Conservation (phyloP, 352 stramenopile genomes). For the Phytopythium vexans region DNA sequence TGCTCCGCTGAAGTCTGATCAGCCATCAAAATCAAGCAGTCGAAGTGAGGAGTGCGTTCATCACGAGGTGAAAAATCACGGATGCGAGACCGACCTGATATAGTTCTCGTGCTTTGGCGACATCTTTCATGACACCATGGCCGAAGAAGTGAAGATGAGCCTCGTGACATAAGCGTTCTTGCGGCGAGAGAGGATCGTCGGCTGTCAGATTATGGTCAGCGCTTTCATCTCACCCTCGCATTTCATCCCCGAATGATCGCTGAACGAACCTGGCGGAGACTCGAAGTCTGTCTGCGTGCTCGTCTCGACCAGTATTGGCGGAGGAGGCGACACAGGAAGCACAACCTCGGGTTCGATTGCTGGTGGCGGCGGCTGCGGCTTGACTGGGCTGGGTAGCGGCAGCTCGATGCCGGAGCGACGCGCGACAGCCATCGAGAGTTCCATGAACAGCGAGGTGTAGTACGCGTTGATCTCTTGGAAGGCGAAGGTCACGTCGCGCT, state of each 20-base stretch:
- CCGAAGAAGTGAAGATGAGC: slow-evolving; percentile 68
- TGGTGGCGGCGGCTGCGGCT: slow-evolving; percentile 9
- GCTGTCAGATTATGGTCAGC: no score
- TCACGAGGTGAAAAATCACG: no score
- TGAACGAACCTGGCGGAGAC: neutral
- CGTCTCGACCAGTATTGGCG: no score
- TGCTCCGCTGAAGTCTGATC: slow-evolving; percentile 49
- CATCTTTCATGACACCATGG: slow-evolving; percentile 35
- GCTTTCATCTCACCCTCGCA: no score
- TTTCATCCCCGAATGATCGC: no score
- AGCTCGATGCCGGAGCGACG: slow-evolving; percentile 42
- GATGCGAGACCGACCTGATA: slow-evolving; percentile 38
- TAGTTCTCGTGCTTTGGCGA: slow-evolving; percentile 37
- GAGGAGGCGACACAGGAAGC: no score
- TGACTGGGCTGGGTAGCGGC: slow-evolving; percentile 40
- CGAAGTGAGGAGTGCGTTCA: no score
- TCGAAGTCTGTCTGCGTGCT: neutral
- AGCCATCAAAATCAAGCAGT: neutral
- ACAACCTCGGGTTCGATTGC: slow-evolving; percentile 10
- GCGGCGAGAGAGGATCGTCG: no score
- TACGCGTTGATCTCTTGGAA: slow-evolving; percentile 87
- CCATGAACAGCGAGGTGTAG: slow-evolving; percentile 82
- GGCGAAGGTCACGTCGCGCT: slow-evolving; percentile 68
- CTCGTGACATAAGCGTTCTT: slow-evolving; percentile 43
- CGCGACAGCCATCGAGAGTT: slow-evolving; percentile 72